phyloP scores from a whole-genome alignment of 352 stramenopile species.

The Phytophthora cryptogea region DNA sequence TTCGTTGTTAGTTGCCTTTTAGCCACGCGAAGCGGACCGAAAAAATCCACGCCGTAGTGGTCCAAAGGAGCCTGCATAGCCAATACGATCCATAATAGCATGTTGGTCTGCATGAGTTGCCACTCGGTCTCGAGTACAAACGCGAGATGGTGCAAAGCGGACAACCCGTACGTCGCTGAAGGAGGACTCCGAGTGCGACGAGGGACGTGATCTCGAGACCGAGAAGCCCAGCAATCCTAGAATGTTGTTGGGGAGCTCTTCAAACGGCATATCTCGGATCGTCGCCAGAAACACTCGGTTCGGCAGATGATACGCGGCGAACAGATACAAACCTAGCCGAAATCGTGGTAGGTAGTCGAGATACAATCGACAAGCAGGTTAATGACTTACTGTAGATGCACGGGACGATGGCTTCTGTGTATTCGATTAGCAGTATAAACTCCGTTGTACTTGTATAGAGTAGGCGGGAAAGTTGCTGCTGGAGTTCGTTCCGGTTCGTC shows the following conservation, averaged over 20 bases:
- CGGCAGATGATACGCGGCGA: neutral
- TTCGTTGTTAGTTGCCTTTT: neutral
- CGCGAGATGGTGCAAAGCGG: no score
- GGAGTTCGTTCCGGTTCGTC: no score
- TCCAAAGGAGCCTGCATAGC: slow-evolving; percentile 1
- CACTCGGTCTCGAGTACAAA: neutral
- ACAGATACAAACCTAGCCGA: neutral
- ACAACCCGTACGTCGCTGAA: neutral
- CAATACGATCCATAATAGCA: neutral
- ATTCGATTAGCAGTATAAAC: no score
- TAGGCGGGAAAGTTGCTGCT: no score
- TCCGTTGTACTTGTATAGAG: no score
- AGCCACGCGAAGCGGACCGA: neutral
- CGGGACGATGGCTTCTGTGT: no score
- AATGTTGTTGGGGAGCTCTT: neutral
- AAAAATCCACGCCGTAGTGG: slow-evolving; percentile 6
- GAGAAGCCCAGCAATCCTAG: slow-evolving; percentile 1
- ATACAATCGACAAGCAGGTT: no score
- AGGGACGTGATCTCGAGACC: neutral
- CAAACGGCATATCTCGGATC: neutral
- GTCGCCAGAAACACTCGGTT: neutral
- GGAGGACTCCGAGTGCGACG: neutral
- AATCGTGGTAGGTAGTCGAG: neutral
- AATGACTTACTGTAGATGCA: no score
- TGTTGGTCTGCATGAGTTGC: slow-evolving; percentile 1